Conservation (phyloP, 176 grass and related monocot genomes). For the Neostapfia colusana region DNA sequence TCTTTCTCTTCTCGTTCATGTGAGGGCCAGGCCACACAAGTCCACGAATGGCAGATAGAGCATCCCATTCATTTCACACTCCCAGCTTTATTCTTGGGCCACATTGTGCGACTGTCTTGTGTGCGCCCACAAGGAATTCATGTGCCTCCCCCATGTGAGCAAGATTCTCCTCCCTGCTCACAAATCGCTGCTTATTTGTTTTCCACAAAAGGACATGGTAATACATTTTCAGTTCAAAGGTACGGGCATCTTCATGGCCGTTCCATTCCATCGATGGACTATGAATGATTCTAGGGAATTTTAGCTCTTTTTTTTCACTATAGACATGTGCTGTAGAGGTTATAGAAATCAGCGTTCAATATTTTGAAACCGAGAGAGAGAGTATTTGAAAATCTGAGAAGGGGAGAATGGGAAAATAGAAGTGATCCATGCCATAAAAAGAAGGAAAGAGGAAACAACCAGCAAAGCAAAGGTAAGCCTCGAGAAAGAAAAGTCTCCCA, state of each 20-base stretch:
- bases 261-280: too few relatives aligned
- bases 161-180: constrained; percentile 39
- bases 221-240: constrained; percentile 17
- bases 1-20: not conserved
- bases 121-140: not conserved
- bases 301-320: too few relatives aligned
- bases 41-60: constrained; percentile 7
- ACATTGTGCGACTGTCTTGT: constrained; percentile 15
- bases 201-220: not conserved
- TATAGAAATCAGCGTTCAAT: too few relatives aligned
- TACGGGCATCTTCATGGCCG: too few relatives aligned
- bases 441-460: not conserved
- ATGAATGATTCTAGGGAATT: too few relatives aligned
- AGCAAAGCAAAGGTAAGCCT: constrained; percentile 7
- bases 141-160: constrained; percentile 10
- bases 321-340: too few relatives aligned
- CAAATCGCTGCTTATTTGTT: not conserved
- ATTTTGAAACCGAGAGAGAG: too few relatives aligned
- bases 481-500: not conserved
- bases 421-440: not conserved
- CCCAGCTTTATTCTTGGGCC: constrained; percentile 46
- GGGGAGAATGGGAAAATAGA: too few relatives aligned
- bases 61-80: constrained; percentile 29
- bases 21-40: constrained; percentile 4
- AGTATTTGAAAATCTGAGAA: not conserved